Conservation (phyloP, 2,329 filamentous ascomycete species). For the Botrytis tulipae region DNA sequence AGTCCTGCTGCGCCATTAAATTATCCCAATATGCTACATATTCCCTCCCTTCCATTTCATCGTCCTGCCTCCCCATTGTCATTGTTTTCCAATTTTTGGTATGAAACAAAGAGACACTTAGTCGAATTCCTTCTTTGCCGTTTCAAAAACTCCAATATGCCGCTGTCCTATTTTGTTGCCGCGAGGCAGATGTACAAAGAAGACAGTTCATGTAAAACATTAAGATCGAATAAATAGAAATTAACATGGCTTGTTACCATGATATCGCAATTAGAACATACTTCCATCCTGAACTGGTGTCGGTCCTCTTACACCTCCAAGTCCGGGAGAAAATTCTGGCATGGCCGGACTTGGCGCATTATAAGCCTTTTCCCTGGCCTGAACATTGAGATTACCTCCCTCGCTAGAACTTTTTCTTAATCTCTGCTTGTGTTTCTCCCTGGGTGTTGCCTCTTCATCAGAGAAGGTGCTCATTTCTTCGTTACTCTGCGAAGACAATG, state of each 20-base stretch:
- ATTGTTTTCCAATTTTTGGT: constrained; percentile 16
- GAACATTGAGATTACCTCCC: constrained; percentile 36
- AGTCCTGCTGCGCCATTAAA: constrained; percentile 31
- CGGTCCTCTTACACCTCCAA: neutral
- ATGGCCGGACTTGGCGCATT: constrained; percentile 35
- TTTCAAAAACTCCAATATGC: constrained; percentile 29
- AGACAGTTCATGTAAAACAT: constrained; percentile 34
- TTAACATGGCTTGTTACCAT: constrained; percentile 20
- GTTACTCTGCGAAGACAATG: constrained; percentile 34
- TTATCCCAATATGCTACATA: constrained; percentile 22
- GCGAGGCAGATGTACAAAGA: constrained; percentile 27
- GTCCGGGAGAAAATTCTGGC: constrained; percentile 27
- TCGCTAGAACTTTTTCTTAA: constrained; percentile 38
- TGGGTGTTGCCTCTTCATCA: constrained; percentile 36
- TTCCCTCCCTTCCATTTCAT: neutral
- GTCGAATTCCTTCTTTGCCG: neutral
- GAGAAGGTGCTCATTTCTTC: constrained; percentile 40
- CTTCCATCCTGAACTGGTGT: constrained; percentile 27
- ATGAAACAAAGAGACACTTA: neutral
- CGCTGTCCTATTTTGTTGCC: constrained; percentile 30
- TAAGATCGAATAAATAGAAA: constrained; percentile 27
- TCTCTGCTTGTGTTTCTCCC: constrained; percentile 25
- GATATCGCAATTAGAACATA: constrained; percentile 34
- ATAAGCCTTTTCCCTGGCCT: constrained; percentile 31
- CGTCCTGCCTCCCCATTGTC: neutral